Evolutionary conservation across 177 flowering plant species (phyloP).

Genomic region (Telopea speciosissima): DNA sequence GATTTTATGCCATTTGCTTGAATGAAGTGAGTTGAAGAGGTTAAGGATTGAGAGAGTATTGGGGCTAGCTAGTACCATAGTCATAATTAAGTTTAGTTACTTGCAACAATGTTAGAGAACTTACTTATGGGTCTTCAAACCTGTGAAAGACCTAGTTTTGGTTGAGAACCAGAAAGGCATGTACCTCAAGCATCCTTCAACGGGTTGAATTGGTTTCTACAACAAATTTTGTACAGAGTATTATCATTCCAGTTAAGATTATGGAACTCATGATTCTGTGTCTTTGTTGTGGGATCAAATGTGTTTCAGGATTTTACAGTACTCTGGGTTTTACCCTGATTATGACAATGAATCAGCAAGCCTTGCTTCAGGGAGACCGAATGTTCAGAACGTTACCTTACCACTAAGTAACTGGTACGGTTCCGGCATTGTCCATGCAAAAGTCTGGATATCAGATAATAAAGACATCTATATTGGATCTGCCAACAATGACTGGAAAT

Average conservation of each 20-base stretch:
- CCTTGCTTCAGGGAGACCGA: slow-evolving; percentile 72
- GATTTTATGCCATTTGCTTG: no score
- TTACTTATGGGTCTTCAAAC: not conserved
- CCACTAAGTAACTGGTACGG: slow-evolving; percentile 62
- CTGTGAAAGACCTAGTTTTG: not conserved
- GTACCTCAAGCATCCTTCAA: not conserved
- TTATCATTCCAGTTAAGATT: no score
- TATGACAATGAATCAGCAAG: slow-evolving; percentile 60
- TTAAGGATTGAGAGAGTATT: not conserved
- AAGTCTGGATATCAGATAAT: slow-evolving; percentile 88
- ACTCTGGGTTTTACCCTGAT: slow-evolving; percentile 87
- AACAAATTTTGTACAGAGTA: no score
- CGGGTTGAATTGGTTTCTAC: not conserved
- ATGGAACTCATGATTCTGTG: not conserved
- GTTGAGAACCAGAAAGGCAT: not conserved
- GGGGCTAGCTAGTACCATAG: not conserved
- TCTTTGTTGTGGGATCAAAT: not conserved
- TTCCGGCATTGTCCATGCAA: slow-evolving; percentile 81
- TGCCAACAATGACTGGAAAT: slow-evolving; percentile 83
- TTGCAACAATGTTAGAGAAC: not conserved
- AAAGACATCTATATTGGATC: slow-evolving; percentile 64
- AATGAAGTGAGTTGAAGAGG: not conserved
- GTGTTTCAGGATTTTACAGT: slow-evolving; percentile 11
- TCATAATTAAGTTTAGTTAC: not conserved
- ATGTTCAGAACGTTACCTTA: slow-evolving; percentile 73